Evolutionary conservation across 768 basidiomycete genomes (phyloP).

Genomic region (Trametes cingulata): DNA sequence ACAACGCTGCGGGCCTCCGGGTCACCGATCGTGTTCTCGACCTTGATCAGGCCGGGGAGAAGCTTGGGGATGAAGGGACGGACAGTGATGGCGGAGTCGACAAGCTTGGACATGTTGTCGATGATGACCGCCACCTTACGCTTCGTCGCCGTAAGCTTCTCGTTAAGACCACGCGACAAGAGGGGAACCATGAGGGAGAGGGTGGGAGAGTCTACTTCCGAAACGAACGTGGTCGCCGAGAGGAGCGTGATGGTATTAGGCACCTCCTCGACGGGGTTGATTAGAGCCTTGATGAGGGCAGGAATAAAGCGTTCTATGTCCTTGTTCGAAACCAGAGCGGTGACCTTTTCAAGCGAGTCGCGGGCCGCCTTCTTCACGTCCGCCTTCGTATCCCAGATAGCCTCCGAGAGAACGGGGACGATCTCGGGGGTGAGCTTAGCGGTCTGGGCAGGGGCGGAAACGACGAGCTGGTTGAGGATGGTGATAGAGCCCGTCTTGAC

Average conservation of each 20-base stretch:
- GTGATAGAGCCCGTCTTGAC: constrained; percentile 87
- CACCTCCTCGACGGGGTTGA: constrained; percentile 99
- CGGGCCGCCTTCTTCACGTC: constrained; percentile 99
- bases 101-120: constrained; percentile 99
- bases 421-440: constrained; percentile 93
- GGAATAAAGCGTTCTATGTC: constrained; percentile 97
- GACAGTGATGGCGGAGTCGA: constrained; percentile 92
- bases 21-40: constrained; percentile 92
- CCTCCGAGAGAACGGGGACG: constrained; percentile 90
- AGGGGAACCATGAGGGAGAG: constrained; percentile 98
- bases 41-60: constrained; percentile 93
- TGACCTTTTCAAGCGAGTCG: constrained; percentile 91
- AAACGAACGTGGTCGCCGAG: constrained; percentile 99
- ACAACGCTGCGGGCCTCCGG: constrained; percentile 96
- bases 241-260: constrained; percentile 92
- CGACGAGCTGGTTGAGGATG: constrained; percentile 84
- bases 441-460: constrained; percentile 77
- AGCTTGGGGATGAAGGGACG: constrained; percentile 96
- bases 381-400: constrained; percentile 98
- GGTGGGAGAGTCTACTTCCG: constrained; percentile 96
- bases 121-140: constrained; percentile 97
- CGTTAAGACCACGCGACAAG: constrained; percentile 86
- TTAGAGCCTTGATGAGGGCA: constrained; percentile 94
- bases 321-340: constrained; percentile 96
- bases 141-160: constrained; percentile 95